Evolutionary conservation across 352 stramenopile species (phyloP).

Genomic region (Phytophthora cryptogea): DNA sequence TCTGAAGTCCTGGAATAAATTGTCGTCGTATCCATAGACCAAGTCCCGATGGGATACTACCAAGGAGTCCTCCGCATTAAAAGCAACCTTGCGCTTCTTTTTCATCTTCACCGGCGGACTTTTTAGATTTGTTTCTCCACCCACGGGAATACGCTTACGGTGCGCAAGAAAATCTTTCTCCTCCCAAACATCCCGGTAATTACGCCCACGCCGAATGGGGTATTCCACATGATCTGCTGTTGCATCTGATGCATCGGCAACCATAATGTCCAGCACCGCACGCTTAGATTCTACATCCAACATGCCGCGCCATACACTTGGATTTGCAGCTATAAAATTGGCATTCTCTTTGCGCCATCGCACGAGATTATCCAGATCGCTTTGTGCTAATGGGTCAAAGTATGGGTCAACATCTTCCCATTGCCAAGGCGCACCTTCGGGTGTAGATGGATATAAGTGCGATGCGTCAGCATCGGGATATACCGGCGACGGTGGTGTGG

Average conservation of each 20-base stretch:
- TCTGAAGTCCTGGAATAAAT: slow-evolving; percentile 63
- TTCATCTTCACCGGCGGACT: slow-evolving; percentile 28
- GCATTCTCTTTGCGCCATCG: slow-evolving; percentile 57
- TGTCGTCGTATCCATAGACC: slow-evolving; percentile 81
- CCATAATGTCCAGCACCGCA: slow-evolving; percentile 49
- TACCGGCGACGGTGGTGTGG: slow-evolving; percentile 42
- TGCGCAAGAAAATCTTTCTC: slow-evolving; percentile 66
- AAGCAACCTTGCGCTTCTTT: slow-evolving; percentile 35
- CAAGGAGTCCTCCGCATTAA: slow-evolving; percentile 25
- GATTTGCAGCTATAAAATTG: slow-evolving; percentile 56
- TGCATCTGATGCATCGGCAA: slow-evolving; percentile 42
- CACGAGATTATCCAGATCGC: slow-evolving; percentile 58
- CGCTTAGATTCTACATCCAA: slow-evolving; percentile 32
- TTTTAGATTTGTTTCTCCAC: slow-evolving; percentile 25
- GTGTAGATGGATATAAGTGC: slow-evolving; percentile 43
- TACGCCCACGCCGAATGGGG: slow-evolving; percentile 54
- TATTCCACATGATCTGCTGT: slow-evolving; percentile 33
- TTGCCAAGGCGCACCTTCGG: slow-evolving; percentile 49
- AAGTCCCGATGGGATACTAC: slow-evolving; percentile 55
- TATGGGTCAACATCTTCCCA: slow-evolving; percentile 68
- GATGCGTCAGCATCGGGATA: slow-evolving; percentile 46
- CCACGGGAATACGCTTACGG: slow-evolving; percentile 39
- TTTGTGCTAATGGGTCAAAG: slow-evolving; percentile 56
- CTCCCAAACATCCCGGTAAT: slow-evolving; percentile 79
- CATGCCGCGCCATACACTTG: slow-evolving; percentile 17